Evolutionary conservation across 2,329 filamentous ascomycete genomes (phyloP), one percentile per base, ranked within the genome.

Genomic region (Gnomoniopsis smithogilvyi): DNA sequence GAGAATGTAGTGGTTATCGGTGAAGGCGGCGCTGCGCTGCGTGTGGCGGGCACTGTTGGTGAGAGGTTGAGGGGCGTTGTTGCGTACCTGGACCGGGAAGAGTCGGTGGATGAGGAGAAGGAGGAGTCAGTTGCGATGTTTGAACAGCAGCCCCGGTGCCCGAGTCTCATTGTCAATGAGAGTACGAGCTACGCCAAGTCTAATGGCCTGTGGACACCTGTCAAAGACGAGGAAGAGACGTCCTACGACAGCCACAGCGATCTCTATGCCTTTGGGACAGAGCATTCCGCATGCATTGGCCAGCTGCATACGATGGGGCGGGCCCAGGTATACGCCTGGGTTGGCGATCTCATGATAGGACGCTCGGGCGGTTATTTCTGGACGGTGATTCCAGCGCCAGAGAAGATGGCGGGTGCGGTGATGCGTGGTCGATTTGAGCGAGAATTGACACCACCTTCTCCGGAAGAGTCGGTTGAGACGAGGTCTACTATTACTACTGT

Each of bases 1-100:
- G 64, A 67, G 1, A 78, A 77, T 36, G 72, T 90, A 8, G 71
- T 86, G 61, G 82, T 79, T 51, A 90, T 86, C 86, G 87, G 36
- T 1, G 48, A 58, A 1, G 43, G 21, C 22, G 48, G 36, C 12
- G 24, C 7, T 3, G 48, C 24, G 7, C 2, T 33, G 2, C 30
- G 49, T 21, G n/a, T 59, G 26, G 49, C 48, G 2, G 26, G 51
- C 15, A 43, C 50, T 48, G 34, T 52, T 15, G 60, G 48, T 3
- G 49, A n/a, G 22, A 22, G 51, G n/a, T 36, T 58, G 8, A 52
- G 50, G 12, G 55, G 51, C 24, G 56, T 56, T 7, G 58, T 60
- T 30, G 58, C 58, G 15, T 38, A 45, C 11, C 47, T 38, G 2
- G 50, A 24, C n/a, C 19, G 51, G 30, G 19, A 36, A 34, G 22